Evolutionary conservation across 1,284 basidiomycete genomes (phyloP).

Genomic region (Microbotryum saponariae): DNA sequence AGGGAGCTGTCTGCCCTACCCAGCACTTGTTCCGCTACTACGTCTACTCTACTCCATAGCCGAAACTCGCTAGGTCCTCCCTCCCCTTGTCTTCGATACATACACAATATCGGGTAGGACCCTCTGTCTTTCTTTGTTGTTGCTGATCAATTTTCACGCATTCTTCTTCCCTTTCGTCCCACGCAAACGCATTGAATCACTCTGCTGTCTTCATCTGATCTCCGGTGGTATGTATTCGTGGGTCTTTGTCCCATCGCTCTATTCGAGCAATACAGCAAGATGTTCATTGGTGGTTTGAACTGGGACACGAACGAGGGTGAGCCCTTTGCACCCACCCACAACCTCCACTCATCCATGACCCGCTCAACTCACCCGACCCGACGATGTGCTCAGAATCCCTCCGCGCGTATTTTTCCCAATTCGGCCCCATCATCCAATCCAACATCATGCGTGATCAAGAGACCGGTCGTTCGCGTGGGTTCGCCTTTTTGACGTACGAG

Average conservation of each 20-base stretch:
- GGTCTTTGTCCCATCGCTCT: constrained; percentile 33
- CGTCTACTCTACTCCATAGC: too few relatives aligned
- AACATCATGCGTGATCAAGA: constrained; percentile 90
- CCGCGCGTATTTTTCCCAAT: constrained; percentile 76
- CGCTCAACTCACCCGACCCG: neutral
- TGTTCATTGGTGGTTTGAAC: constrained; percentile 93
- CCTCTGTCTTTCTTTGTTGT: neutral
- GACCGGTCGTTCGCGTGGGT: constrained; percentile 79
- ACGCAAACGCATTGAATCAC: neutral
- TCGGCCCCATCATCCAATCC: constrained; percentile 82
- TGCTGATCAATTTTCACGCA: neutral
- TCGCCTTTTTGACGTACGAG: constrained; percentile 87
- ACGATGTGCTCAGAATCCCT: constrained; percentile 55
- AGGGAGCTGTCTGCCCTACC: too few relatives aligned
- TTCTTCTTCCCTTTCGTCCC: neutral
- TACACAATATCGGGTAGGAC: constrained; percentile 1
- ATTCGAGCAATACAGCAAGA: constrained; percentile 61
- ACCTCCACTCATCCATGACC: neutral
- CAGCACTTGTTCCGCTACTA: too few relatives aligned
- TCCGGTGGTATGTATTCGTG: constrained; percentile 37
- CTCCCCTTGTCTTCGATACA: neutral
- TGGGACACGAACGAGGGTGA: constrained; percentile 93
- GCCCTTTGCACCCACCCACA: constrained; percentile 11
- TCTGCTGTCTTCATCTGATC: neutral
- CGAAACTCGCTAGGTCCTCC: too few relatives aligned